A percentile compares a stretch with the other conserved stretches of the same genome.
phyloP scores from a whole-genome alignment of 2,329 filamentous ascomycete species.

The Scolecobasidium constrictum region DNA sequence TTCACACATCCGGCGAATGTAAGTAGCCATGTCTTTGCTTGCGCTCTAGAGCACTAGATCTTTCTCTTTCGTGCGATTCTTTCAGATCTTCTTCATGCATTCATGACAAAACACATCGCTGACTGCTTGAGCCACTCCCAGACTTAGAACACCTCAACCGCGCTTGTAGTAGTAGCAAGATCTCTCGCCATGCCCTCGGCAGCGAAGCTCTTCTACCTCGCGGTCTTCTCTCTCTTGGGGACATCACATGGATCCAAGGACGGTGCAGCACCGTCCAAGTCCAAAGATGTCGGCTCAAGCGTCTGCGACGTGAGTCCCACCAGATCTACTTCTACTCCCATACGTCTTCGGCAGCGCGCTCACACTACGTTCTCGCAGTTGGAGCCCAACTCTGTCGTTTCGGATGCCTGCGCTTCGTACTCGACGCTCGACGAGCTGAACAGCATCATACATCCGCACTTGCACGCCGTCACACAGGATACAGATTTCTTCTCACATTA shows the following conservation, averaged over 20 bases:
- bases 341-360: conserved; percentile 17
- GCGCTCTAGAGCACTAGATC: too few relatives aligned
- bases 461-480: conserved; percentile 70
- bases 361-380: conserved; percentile 48
- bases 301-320: conserved; percentile 43
- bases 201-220: conserved; percentile 48
- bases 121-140: neutral
- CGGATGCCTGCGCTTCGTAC: conserved; percentile 91
- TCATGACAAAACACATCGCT: neutral
- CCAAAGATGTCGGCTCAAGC: conserved; percentile 20
- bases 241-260: conserved; percentile 31
- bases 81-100: too few relatives aligned
- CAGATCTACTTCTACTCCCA: conserved; percentile 13
- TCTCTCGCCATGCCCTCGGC: conserved; percentile 41
- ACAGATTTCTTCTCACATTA: conserved; percentile 99
- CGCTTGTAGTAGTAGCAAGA: too few relatives aligned
- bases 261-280: conserved; percentile 24
- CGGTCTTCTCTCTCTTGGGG: conserved; percentile 48
- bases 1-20: neutral
- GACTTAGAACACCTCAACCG: too few relatives aligned
- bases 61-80: too few relatives aligned
- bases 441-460: conserved; percentile 58
- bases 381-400: conserved; percentile 78
- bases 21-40: neutral
- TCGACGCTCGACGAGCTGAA: conserved; percentile 81